Conservation (phyloP, 805 yeast genomes). For the Starmerella potacharoeniae region DNA sequence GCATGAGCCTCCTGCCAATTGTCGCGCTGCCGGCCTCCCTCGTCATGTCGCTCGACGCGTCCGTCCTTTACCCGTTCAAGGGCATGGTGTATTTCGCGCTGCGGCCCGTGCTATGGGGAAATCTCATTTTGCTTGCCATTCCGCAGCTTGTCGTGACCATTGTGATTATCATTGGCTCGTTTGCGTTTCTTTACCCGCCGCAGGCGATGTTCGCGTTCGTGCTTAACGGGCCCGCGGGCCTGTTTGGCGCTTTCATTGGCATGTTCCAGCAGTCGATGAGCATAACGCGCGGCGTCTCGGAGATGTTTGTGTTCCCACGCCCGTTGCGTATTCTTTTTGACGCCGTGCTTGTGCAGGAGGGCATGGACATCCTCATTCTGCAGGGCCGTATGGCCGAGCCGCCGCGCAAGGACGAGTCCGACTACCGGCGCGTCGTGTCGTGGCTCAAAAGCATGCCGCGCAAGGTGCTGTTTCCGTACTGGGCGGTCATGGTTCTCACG, state of each 20-base stretch:
- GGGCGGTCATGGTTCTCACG: constrained; percentile 32
- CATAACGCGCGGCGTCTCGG: constrained; percentile 35
- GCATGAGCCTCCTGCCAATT: background rate
- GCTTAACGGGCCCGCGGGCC: constrained; percentile 42
- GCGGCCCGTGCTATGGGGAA: constrained; percentile 39
- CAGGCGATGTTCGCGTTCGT: constrained; percentile 35
- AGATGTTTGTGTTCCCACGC: constrained; percentile 37
- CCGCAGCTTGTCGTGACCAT: constrained; percentile 37
- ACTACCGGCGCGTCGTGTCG: constrained; percentile 29
- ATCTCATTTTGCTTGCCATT: constrained; percentile 34
- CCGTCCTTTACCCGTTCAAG: constrained; percentile 27
- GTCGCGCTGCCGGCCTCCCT: background rate
- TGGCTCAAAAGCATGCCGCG: constrained; percentile 31
- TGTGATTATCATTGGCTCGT: constrained; percentile 31
- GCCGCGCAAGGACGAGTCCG: constrained; percentile 24
- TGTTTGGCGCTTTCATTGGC: constrained; percentile 37
- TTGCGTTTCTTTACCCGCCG: constrained; percentile 36
- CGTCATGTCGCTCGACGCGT: background rate
- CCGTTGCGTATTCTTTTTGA: constrained; percentile 41
- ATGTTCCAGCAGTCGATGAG: constrained; percentile 36
- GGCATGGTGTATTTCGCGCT: constrained; percentile 35
- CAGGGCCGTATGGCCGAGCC: constrained; percentile 29
- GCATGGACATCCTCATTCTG: constrained; percentile 36
- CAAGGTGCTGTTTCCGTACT: constrained; percentile 33
- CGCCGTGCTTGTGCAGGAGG: constrained; percentile 36